Base-by-base conservation (phyloP, 139 green algal genomes). In the Closterium sp. region DNA sequence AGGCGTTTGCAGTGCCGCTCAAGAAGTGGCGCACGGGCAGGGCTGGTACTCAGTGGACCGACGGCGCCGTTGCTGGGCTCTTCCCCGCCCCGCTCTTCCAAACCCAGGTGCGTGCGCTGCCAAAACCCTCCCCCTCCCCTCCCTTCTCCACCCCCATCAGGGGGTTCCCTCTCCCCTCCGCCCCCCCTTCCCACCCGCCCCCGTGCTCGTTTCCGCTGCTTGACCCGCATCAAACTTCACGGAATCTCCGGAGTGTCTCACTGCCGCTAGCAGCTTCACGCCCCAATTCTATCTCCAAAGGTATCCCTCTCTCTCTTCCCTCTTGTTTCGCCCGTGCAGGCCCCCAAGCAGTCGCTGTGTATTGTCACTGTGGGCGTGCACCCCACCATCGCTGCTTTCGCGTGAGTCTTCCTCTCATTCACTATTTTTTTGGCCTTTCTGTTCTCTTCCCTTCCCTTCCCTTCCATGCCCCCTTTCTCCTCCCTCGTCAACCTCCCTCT, bases 21-120 rank as follows among this genome's bases (percentile, higher is more conserved):
- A 87, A 87, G 27, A 87, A 87, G 84, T 87, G 84, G 84, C 84
- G 84, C 84, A 87, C 84, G 0, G 84, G 84, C n/a, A 87, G 84
- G 84, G 84, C n/a, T 4, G 84, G 84, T 24, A 87, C 84, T 22
- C 84, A 87, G 27, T 87, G 84, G 84, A 87, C 24, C n/a, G 84
- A 87, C 84, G 84, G 84, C 84, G 84, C 84, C 6, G 84, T 87
- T 19, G 84, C 28, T 13, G 84, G 84, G 17, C n/a, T 31, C n/a
- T 87, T 87, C 84, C 84, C 84, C 9, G n/a, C 84, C 9, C 84
- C 84, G 84, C 79, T 87, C 27, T 87, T 87, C 50, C 50, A 73
- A 73, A 73, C 50, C 50, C 50, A 73, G 50, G 38, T 45, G 38
- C 38, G 38, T 45, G 38, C 32, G 32, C n/a, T n/a, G n/a, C n/a